Percentiles rank a stretch among this genome's conserved stretches.
Conservation (phyloP, 208 protist genomes). For the Phytomonas sp. region DNA sequence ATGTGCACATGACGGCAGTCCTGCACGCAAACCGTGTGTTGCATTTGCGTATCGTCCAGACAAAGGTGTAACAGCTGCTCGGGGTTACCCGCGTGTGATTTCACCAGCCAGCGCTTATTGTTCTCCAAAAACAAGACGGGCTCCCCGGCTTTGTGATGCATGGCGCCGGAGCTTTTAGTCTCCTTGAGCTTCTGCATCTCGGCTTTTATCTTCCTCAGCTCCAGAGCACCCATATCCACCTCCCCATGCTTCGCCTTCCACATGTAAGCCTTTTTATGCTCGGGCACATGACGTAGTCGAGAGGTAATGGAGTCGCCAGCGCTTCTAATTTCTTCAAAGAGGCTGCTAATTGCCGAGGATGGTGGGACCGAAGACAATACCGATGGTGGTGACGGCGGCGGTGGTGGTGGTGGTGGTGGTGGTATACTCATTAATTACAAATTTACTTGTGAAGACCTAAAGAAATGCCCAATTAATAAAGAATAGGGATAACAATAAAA, state of each 20-base stretch:
- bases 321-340: constrained; percentile 68
- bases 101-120: constrained; percentile 64
- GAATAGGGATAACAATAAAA: background rate
- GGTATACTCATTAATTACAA: background rate
- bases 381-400: constrained; percentile 13
- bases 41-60: constrained; percentile 55
- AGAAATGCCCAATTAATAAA: background rate
- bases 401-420: constrained; percentile 9
- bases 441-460: background rate
- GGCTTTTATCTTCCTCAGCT: constrained; percentile 1
- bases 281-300: constrained; percentile 61
- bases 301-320: constrained; percentile 61
- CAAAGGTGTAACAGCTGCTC: constrained; percentile 27
- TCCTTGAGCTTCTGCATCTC: constrained; percentile 47
- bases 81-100: constrained; percentile 37
- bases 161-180: constrained; percentile 4
- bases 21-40: constrained; percentile 66
- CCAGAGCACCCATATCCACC: constrained; percentile 48
- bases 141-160: background rate
- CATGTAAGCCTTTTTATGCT: constrained; percentile 72
- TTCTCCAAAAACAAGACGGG: constrained; percentile 45
- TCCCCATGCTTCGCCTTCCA: constrained; percentile 59
- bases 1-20: constrained; percentile 59
- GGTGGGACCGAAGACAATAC: constrained; percentile 16
- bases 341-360: constrained; percentile 24